Evolutionary conservation across 768 basidiomycete species (phyloP).

Genomic region (Russula vinacea): DNA sequence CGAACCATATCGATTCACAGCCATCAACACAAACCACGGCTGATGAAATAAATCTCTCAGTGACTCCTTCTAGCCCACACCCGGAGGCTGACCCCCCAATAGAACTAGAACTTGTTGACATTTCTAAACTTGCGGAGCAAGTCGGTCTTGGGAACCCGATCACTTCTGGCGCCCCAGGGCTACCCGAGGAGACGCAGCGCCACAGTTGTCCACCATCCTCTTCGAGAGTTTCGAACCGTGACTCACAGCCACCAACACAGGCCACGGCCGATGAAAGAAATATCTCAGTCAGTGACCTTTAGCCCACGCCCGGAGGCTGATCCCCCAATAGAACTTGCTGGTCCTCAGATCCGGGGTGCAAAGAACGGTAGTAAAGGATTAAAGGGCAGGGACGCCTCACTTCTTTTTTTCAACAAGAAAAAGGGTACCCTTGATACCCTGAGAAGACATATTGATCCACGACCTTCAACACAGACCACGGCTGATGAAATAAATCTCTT

Average conservation of each 20-base stretch:
- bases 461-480: neutral
- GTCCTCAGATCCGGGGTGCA: neutral
- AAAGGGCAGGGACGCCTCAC: slow-evolving; percentile 12
- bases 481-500: neutral
- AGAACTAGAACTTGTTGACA: too few species aligned
- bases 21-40: neutral
- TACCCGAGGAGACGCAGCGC: neutral
- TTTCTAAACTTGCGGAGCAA: neutral
- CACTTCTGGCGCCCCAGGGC: neutral
- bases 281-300: too few species aligned
- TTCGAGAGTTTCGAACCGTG: neutral
- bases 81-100: too few species aligned
- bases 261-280: too few species aligned
- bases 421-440: too few species aligned
- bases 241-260: too few species aligned
- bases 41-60: neutral
- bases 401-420: too few species aligned
- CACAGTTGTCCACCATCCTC: slow-evolving; percentile 3
- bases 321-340: neutral
- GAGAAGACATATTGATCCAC: neutral
- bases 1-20: neutral
- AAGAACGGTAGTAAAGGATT: slow-evolving; percentile 1
- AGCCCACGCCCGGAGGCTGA: too few species aligned
- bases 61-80: neutral
- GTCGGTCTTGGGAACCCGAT: neutral